These are phyloP conservation scores for Cercospora sp. DNA, from an alignment of 2,329 filamentous ascomycete genomes.

Conservation along the genomic window DNA sequence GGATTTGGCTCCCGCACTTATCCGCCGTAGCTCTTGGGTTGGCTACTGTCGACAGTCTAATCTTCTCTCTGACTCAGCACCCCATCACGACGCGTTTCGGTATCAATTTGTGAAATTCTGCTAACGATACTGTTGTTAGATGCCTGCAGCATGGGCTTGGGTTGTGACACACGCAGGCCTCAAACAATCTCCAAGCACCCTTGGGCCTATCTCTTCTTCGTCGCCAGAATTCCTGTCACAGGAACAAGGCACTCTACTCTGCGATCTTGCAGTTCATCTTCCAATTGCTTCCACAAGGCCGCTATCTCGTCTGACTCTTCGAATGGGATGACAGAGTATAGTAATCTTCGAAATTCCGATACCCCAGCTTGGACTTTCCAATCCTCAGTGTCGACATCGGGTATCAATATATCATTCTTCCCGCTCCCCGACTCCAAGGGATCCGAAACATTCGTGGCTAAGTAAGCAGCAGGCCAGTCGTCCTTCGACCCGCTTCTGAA, in stretches of 20 bases:
- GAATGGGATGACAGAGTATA: background rate
- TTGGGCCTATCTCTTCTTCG: background rate
- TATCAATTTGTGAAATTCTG: background rate
- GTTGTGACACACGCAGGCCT: too few species aligned
- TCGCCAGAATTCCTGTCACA: background rate
- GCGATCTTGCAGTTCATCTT: background rate
- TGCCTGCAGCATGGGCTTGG: too few species aligned
- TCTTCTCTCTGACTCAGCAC: slow-evolving; percentile 39
- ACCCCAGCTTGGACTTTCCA: background rate
- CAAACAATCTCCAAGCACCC: background rate
- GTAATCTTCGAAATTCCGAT: background rate
- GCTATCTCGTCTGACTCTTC: background rate
- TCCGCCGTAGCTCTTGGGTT: slow-evolving; percentile 25
- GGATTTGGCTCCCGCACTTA: slow-evolving; percentile 35
- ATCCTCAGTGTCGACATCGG: background rate
- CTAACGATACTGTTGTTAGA: background rate
- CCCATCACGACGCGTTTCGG: background rate
- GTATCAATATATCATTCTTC: background rate
- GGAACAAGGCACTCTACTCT: background rate
- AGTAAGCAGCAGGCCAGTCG: background rate
- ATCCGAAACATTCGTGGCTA: background rate
- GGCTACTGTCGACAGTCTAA: slow-evolving; percentile 39
- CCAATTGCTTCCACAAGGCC: background rate
- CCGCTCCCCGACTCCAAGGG: background rate
- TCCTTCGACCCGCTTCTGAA: background rate